Base-by-base conservation (phyloP, 1,284 basidiomycete species). In the Ceratobasidium sp. region DNA sequence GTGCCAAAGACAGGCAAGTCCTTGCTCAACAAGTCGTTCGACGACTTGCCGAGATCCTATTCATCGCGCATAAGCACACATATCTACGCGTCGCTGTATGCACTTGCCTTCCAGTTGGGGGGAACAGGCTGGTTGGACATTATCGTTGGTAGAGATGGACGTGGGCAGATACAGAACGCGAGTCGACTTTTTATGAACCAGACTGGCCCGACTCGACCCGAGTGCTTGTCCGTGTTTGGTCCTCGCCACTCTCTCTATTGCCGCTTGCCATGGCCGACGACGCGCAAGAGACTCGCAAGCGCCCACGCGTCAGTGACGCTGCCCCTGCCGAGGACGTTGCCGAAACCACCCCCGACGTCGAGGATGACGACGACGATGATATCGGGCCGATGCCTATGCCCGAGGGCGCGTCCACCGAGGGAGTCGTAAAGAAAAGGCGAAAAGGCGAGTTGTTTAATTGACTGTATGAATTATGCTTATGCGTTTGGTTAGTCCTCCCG, bases 41-140 rank as follows among this genome's bases (percentile, higher is more conserved):
- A 93, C 75, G 94, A 95, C 87, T 97, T 97, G 81, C 95, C 96
- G 77, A 95, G 88, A 81, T 96, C 93, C 92, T 95, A 25, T 21
- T 41, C 23, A 14, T 42, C 21, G 11, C 16, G 39, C 0, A 23
- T n/a, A 2, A 21, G 16, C 4, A 57, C 42, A 46, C 59, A 59
- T 56, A 67, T n/a, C 41, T 39, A 56, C 66, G 50, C 52, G 30
- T 49, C 54, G 44, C 16, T 41, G 68, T 42, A 59, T n/a, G 25
- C 6, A 77, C 79, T 49, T 75, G 89, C 92, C 87, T 93, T 93
- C 91, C 92, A 95, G 77, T 90, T 93, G 71, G 92, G 93, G 79
- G 92, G 93, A 76, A 95, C 91, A 72, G 91, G 91, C 77, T 93
- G 91, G 77, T 91, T 90, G 73, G 90, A 89, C 90, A 92, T 92